Evolutionary conservation across 345 rosid genomes (phyloP), one percentile per base, ranked within the genome.

Genomic region (Hibiscus tridactylites): DNA sequence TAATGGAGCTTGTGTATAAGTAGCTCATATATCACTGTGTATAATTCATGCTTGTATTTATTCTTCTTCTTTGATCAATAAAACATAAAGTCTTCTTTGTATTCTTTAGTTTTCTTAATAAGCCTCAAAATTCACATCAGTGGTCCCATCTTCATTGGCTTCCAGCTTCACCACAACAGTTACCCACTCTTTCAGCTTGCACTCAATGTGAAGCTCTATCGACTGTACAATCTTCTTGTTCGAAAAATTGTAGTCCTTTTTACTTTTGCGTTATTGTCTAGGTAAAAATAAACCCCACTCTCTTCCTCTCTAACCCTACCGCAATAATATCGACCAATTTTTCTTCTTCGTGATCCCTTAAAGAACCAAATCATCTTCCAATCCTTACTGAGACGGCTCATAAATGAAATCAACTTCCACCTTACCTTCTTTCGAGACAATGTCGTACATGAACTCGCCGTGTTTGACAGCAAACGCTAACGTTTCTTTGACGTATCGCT

Each of bases 121-220:
- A n/a, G n/a, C 92, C 84, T 95, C 97, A 9, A 95, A 95, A 60
- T 95, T 97, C 63, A 95, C 92, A 73, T 93, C 96, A 0, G 97
- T 91, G 16, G 67, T 91, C 5, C 93, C 99, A 29, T 91, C 95
- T 77, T 94, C 99, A 21, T 82, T 90, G 69, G 87, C 90, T 82
- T 86, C 89, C 75, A 92, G 85, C 83, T 92, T 95, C 79, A 90
- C 97, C 75, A 95, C 73, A 0, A 89, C 93, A 0, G 97, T 95
- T 3, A 92, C 96, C 99, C 99, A 92, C 79, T 94, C 97, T 83
- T 88, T 85, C 83, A 94, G 73, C 6, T 78, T 88, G 21, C 92
- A 88, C 87, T 88, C 96, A 0, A 90, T 91, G 58, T 94, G 97
- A 53, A 84, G 84, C 82, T 87, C 88, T 2, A 74, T 86, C 0